phyloP scores from a whole-genome alignment of 1,284 basidiomycete genomes.

The Fomitopsis betulina region DNA sequence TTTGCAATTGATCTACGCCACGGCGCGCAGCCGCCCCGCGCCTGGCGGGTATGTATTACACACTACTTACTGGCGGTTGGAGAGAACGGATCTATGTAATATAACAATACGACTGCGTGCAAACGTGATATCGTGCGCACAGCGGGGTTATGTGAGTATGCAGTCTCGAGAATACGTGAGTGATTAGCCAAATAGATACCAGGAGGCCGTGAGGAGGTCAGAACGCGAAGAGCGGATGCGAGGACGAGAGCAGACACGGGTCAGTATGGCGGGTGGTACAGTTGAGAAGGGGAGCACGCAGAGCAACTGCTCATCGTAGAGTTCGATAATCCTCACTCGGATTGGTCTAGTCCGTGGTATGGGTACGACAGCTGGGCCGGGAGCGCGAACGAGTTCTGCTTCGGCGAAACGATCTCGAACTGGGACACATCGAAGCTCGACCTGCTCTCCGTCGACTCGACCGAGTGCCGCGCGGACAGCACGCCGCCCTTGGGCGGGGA shows the following conservation, averaged over 20 bases:
- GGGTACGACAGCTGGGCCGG: constrained; percentile 32
- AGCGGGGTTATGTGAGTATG: neutral
- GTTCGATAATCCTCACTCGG: neutral
- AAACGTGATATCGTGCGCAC: neutral
- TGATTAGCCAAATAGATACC: neutral
- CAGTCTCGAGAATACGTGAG: neutral
- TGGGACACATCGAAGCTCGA: constrained; percentile 31
- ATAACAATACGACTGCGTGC: constrained; percentile 2
- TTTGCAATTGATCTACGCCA: neutral
- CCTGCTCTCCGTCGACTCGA: constrained; percentile 28
- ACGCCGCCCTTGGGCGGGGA: constrained; percentile 25
- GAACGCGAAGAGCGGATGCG: neutral
- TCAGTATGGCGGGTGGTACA: neutral
- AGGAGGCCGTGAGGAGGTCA: neutral
- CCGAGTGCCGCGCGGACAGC: constrained; percentile 25
- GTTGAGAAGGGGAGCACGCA: neutral
- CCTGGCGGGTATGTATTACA: constrained; percentile 3
- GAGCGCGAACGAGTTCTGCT: constrained; percentile 12
- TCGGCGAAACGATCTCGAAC: constrained; percentile 32
- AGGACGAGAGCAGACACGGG: neutral
- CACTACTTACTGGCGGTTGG: neutral
- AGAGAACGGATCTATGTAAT: neutral
- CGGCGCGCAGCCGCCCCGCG: constrained; percentile 1
- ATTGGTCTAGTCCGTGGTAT: constrained; percentile 36
- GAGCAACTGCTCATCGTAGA: constrained; percentile 5